Evolutionary conservation across 2,329 filamentous ascomycete species (phyloP), one percentile per base, ranked within the genome.

Genomic region (Aspergillus sp.): DNA sequence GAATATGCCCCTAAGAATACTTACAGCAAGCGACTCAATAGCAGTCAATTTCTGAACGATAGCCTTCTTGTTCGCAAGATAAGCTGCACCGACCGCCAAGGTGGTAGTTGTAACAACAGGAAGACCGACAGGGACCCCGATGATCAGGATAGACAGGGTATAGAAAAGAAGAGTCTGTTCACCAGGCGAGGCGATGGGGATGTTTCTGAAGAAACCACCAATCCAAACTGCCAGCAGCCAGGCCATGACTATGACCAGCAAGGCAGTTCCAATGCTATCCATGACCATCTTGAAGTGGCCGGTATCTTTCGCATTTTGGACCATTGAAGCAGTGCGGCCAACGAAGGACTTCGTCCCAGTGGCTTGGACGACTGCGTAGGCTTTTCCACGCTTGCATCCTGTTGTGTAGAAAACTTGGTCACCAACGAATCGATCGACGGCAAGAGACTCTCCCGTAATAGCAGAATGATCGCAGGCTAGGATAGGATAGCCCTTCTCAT

Each of bases 261-360:
- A 83, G 62, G 86, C 81, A 57, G 88, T 90, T 78, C 89, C 89
- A 72, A 92, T 91, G 73, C 85, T 88, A 84, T 91, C 88, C 89
- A 91, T 91, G 82, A 91, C 89, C 66, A 88, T 88, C 82, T 92
- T 91, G 85, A 90, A 90, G 78, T 90, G 88, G 80, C 89, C 89
- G 72, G 87, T 84, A 76, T 91, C 89, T 79, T 90, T 83, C 66
- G 89, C 89, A 66, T 88, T 88, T 79, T 90, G 86, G 53, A 91
- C 89, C 54, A 91, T 83, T 68, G 85, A 84, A 63, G 89, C 89
- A 68, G 89, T 91, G 75, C 86, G 86, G 79, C 89, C 89, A 75
- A 91, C 89, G 80, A 91, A 92, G 60, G 89, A 91, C 78, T 85
- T 83, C 74, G 84, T 86, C 59, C 89, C 89, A 63, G 87, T 86